phyloP scores from a whole-genome alignment of 208 protist species.

The Naegleria lovaniensis region DNA sequence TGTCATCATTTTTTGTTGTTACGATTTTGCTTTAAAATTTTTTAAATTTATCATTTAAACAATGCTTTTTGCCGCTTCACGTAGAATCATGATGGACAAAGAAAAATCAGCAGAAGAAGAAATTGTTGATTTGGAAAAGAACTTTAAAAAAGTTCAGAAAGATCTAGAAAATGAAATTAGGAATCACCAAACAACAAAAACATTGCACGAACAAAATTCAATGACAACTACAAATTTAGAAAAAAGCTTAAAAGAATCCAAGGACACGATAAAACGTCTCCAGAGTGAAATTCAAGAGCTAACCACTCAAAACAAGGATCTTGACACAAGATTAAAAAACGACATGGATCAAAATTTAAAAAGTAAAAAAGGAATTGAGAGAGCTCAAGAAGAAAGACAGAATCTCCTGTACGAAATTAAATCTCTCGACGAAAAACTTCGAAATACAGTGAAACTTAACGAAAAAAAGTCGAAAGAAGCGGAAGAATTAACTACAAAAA shows the following conservation, averaged over 20 bases:
- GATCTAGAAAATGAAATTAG: neutral
- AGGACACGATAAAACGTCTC: neutral
- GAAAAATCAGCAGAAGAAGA: neutral
- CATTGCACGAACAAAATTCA: neutral
- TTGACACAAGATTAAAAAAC: neutral
- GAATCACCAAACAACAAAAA: neutral
- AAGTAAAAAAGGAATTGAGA: conserved; percentile 14
- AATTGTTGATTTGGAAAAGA: neutral
- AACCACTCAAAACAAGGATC: neutral
- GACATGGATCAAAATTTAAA: neutral
- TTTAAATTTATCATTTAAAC: no score
- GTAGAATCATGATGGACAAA: neutral
- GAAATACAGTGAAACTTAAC: neutral
- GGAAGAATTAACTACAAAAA: neutral
- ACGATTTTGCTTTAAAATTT: no score
- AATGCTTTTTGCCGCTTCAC: no score
- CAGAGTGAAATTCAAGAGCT: neutral
- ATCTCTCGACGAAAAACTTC: neutral
- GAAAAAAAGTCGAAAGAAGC: neutral
- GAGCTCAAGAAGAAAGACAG: neutral
- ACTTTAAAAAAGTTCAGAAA: neutral
- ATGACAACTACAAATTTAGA: neutral
- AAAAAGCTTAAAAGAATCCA: neutral
- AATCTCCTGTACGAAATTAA: neutral
- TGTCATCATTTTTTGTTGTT: no score